A percentile compares a stretch with the other conserved stretches of the same genome.
Evolutionary conservation across 2,329 filamentous ascomycete species (phyloP).

Genomic region (Basipetospora chlamydospora): DNA sequence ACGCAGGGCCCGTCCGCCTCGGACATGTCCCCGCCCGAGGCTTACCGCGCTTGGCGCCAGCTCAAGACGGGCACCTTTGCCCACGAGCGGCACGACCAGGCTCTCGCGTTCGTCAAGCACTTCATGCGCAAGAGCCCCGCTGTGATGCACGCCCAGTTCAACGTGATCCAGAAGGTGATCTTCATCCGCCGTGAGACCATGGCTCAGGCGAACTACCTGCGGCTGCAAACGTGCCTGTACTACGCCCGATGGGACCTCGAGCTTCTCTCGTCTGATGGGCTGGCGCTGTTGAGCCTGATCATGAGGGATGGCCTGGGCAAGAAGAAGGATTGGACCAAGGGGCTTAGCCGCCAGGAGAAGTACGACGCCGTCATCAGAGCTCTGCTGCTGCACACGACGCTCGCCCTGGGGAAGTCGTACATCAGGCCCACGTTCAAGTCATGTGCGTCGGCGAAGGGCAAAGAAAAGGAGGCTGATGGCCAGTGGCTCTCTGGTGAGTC

Average conservation of each 20-base stretch:
- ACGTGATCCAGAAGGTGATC: slow-evolving; percentile 12
- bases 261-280: no score
- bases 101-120: slow-evolving; percentile 14
- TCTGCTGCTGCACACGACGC: background rate
- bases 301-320: no score
- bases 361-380: background rate
- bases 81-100: slow-evolving; percentile 20
- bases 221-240: slow-evolving; percentile 16
- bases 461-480: no score
- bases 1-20: slow-evolving; percentile 17
- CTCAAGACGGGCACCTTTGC: slow-evolving; percentile 20
- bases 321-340: background rate
- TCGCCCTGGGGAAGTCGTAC: background rate
- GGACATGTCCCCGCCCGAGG: slow-evolving; percentile 18
- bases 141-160: slow-evolving; percentile 11
- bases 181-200: slow-evolving; percentile 13
- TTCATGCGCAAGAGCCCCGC: slow-evolving; percentile 19
- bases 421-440: no score
- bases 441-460: no score
- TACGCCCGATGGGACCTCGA: slow-evolving; percentile 12
- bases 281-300: no score
- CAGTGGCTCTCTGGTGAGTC: background rate
- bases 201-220: slow-evolving; percentile 14
- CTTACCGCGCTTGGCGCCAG: slow-evolving; percentile 17
- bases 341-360: background rate